Evolutionary conservation across 345 rosid genomes (phyloP).

Genomic region (Geranium rotundifolium): DNA sequence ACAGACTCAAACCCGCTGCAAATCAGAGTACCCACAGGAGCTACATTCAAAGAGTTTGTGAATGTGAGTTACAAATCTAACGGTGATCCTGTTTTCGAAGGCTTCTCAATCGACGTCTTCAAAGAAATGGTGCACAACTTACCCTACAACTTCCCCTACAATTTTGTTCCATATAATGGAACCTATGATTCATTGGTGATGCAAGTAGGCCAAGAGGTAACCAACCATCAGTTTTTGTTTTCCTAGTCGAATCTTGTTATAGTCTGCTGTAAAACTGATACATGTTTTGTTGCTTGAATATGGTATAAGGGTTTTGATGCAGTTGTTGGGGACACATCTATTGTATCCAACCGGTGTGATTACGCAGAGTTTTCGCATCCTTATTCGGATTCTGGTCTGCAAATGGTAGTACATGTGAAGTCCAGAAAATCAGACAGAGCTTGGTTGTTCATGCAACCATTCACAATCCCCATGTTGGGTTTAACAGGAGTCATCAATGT

Average conservation of each 20-base stretch:
- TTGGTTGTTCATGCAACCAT: slow-evolving; percentile 16
- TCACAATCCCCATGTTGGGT: slow-evolving; percentile 13
- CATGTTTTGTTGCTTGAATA: neutral
- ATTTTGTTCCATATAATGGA: slow-evolving; percentile 7
- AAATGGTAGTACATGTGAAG: slow-evolving; percentile 4
- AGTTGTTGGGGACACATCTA: slow-evolving; percentile 17
- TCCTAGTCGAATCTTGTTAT: no score
- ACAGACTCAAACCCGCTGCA: slow-evolving; percentile 1
- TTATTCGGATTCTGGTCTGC: slow-evolving; percentile 14
- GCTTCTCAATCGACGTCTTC: slow-evolving; percentile 14
- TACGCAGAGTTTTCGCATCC: slow-evolving; percentile 20
- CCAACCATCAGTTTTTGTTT: neutral
- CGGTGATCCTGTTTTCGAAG: slow-evolving; percentile 4
- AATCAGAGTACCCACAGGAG: slow-evolving; percentile 13
- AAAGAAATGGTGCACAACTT: slow-evolving; percentile 1
- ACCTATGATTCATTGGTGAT: slow-evolving; percentile 12
- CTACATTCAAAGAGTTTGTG: slow-evolving; percentile 12
- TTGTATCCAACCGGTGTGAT: slow-evolving; percentile 10
- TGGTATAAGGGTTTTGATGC: slow-evolving; percentile 15
- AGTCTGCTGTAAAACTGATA: neutral
- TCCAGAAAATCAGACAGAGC: slow-evolving; percentile 6
- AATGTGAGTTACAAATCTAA: neutral
- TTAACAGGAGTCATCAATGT: slow-evolving; percentile 5
- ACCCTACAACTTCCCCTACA: slow-evolving; percentile 8
- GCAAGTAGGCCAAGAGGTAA: slow-evolving; percentile 6